Evolutionary conservation across 768 basidiomycete genomes (phyloP).

Genomic region (Lentinula guzmanii): DNA sequence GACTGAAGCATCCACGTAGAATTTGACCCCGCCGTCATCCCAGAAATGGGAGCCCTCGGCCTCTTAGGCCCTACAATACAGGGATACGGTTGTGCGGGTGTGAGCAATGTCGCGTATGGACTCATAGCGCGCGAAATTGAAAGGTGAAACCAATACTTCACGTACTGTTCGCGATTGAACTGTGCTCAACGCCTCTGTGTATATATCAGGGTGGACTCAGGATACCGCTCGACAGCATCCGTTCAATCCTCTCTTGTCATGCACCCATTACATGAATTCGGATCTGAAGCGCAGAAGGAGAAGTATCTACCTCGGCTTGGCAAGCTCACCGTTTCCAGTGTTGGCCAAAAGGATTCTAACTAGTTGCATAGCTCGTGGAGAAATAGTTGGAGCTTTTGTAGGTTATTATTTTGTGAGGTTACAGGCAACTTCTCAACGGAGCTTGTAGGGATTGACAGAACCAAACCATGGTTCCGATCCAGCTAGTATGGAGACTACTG

Average conservation of each 20-base stretch:
- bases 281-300: constrained; percentile 84
- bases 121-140: constrained; percentile 93
- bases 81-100: constrained; percentile 93
- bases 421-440: background rate
- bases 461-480: constrained; percentile 97
- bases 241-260: constrained; percentile 96
- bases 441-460: constrained; percentile 80
- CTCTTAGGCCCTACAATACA: constrained; percentile 88
- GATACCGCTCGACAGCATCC: constrained; percentile 91
- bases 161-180: background rate
- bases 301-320: constrained; percentile 85
- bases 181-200: background rate
- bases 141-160: constrained; percentile 36
- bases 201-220: constrained; percentile 80
- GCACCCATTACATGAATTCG: constrained; percentile 90
- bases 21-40: constrained; percentile 70
- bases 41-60: constrained; percentile 91
- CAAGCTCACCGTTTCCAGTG: constrained; percentile 18
- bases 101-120: constrained; percentile 88
- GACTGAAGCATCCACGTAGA: constrained; percentile 31
- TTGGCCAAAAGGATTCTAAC: background rate
- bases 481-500: constrained; percentile 94
- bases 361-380: constrained; percentile 60
- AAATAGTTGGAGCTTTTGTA: constrained; percentile 90
- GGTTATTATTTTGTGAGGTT: constrained; percentile 20